phyloP scores from a whole-genome alignment of 257 asterid genomes.

The Linaria vulgaris region DNA sequence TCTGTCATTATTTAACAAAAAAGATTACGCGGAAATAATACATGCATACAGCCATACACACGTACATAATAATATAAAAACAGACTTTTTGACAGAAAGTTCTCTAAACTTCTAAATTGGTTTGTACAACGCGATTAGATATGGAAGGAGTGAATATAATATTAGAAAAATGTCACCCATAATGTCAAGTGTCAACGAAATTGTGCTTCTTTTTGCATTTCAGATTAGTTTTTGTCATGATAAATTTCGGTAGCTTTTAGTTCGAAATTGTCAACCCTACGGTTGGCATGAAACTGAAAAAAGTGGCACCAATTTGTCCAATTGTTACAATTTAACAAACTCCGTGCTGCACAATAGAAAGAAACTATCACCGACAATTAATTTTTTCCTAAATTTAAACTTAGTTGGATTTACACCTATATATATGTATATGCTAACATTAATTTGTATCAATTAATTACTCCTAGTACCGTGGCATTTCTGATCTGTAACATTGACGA shows the following conservation, averaged over 20 bases:
- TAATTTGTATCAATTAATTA: too few relatives aligned
- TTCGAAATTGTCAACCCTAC: slow-evolving; percentile 1
- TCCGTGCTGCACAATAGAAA: too few relatives aligned
- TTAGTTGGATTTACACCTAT: too few relatives aligned
- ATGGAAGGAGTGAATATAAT: background rate
- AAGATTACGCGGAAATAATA: background rate
- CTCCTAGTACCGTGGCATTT: too few relatives aligned
- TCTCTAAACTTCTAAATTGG: too few relatives aligned
- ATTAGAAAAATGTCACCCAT: background rate
- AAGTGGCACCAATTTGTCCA: background rate
- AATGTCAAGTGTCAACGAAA: background rate
- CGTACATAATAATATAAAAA: background rate
- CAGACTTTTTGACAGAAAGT: background rate
- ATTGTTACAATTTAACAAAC: too few relatives aligned
- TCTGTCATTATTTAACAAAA: background rate
- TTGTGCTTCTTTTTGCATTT: background rate
- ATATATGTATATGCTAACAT: too few relatives aligned
- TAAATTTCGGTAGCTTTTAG: too few relatives aligned
- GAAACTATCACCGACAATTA: too few relatives aligned
- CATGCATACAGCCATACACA: background rate
- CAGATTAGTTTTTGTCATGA: too few relatives aligned
- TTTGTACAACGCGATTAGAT: background rate
- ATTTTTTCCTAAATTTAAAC: too few relatives aligned
- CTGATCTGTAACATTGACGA: too few relatives aligned
- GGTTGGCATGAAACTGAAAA: slow-evolving; percentile 10